These are phyloP conservation scores for Fonsecaea monophora DNA, from an alignment of 2,329 filamentous ascomycete species.

Conservation along the genomic window DNA sequence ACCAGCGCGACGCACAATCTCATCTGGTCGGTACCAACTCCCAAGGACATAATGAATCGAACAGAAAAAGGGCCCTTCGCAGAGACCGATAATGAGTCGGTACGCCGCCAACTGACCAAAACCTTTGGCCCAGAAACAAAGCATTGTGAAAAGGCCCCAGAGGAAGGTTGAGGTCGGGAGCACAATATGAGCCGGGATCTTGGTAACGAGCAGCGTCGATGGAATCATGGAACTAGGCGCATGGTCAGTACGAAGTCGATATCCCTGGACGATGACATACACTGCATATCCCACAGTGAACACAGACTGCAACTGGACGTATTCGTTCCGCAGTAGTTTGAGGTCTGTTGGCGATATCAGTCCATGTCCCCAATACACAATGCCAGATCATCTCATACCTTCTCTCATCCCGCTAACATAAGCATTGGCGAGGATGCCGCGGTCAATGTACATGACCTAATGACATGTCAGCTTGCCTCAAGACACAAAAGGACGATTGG, in stretches of 20 bases:
- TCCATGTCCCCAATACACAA: too few species aligned
- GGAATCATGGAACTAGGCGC: conserved; percentile 22
- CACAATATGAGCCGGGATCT: conserved; percentile 13
- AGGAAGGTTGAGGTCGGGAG: conserved; percentile 41
- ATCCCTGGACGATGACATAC: conserved; percentile 1
- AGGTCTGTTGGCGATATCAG: conserved; percentile 26
- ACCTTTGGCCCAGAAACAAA: conserved; percentile 24
- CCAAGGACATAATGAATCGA: conserved; percentile 44
- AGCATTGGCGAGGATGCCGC: conserved; percentile 55
- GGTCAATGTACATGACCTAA: conserved; percentile 47
- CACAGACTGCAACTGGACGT: conserved; percentile 41
- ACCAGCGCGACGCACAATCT: conserved; percentile 47
- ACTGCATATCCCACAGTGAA: conserved; percentile 32
- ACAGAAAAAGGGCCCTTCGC: conserved; percentile 32
- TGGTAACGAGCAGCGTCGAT: conserved; percentile 13
- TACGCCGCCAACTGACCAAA: conserved; percentile 29
- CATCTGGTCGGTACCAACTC: conserved; percentile 40
- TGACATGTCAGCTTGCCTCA: not conserved
- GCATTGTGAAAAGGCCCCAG: conserved; percentile 45
- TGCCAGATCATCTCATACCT: conserved; percentile 28
- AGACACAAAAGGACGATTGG: not conserved
- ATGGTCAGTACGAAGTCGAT: not conserved
- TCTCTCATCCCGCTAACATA: conserved; percentile 49
- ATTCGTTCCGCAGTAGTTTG: conserved; percentile 43
- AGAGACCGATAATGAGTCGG: conserved; percentile 30